These are phyloP conservation scores for Tuber magnatum DNA, from an alignment of 495 filamentous ascomycete genomes.

Conservation along the genomic window DNA sequence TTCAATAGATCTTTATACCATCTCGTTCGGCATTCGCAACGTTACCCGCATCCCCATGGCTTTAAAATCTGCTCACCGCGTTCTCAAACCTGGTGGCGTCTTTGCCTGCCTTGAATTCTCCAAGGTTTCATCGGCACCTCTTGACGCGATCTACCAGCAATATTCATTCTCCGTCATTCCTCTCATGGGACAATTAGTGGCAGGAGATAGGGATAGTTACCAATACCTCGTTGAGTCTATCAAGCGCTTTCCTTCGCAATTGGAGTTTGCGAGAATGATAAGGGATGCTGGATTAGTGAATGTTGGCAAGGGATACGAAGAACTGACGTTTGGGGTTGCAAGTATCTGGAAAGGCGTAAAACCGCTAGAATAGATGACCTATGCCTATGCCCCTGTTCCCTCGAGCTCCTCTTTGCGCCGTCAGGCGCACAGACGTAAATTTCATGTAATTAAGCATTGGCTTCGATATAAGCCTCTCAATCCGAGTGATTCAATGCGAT, in stretches of 20 bases:
- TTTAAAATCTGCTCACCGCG: slow-evolving; percentile 70
- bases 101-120: slow-evolving; percentile 97
- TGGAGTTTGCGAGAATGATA: slow-evolving; percentile 80
- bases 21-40: slow-evolving; percentile 95
- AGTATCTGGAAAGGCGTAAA: slow-evolving; percentile 97
- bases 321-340: slow-evolving; percentile 84
- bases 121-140: slow-evolving; percentile 59
- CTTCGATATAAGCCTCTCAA: background rate
- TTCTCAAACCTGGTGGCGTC: slow-evolving; percentile 88
- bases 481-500: background rate
- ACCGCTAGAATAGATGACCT: slow-evolving; percentile 28
- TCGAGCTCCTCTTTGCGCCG: background rate
- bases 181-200: slow-evolving; percentile 88
- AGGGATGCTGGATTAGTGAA: slow-evolving; percentile 81
- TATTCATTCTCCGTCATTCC: slow-evolving; percentile 96
- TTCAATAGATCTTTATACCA: slow-evolving; percentile 85
- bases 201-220: slow-evolving; percentile 89
- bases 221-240: slow-evolving; percentile 99
- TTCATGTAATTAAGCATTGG: background rate
- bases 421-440: background rate
- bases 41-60: slow-evolving; percentile 82
- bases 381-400: background rate
- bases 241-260: slow-evolving; percentile 80
- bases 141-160: slow-evolving; percentile 83
- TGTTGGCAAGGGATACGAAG: slow-evolving; percentile 66